These are phyloP conservation scores for Globisporangium spiculum DNA, from an alignment of 352 stramenopile genomes.

Conservation along the genomic window DNA sequence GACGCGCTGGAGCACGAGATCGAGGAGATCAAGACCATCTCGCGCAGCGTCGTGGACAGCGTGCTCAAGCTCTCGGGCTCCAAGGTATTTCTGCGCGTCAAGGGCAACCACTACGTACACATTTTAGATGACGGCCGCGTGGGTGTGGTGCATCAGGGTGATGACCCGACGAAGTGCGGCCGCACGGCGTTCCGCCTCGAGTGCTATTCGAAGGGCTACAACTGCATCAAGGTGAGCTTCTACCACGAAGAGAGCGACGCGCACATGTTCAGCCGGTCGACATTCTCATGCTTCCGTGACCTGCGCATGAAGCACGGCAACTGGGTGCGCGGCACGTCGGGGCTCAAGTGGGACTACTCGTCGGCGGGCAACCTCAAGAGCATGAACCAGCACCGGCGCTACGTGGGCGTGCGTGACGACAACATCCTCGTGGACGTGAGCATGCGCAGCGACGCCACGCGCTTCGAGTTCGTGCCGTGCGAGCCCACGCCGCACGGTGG, in stretches of 20 bases:
- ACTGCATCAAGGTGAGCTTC: conserved; percentile 86
- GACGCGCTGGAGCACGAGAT: conserved; percentile 67
- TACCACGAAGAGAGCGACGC: conserved; percentile 56
- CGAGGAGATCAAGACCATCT: conserved; percentile 73
- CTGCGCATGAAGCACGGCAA: conserved; percentile 74
- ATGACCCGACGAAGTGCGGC: conserved; percentile 42
- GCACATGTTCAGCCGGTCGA: conserved; percentile 86
- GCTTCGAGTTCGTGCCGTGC: conserved; percentile 75
- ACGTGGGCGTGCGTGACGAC: conserved; percentile 73
- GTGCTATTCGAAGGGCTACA: conserved; percentile 80
- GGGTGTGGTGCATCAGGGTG: conserved; percentile 42
- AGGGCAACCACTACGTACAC: conserved; percentile 64
- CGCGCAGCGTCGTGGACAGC: conserved; percentile 59
- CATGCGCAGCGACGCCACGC: conserved; percentile 76
- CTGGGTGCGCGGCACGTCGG: conserved; percentile 54
- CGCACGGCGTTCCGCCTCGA: conserved; percentile 71
- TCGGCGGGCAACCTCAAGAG: conserved; percentile 78
- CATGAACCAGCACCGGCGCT: conserved; percentile 88
- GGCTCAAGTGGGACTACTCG: conserved; percentile 81
- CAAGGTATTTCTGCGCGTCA: conserved; percentile 67
- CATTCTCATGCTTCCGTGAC: conserved; percentile 82
- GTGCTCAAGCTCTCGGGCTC: conserved; percentile 60
- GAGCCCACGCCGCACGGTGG: conserved; percentile 26
- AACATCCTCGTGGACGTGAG: conserved; percentile 77
- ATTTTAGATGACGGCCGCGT: conserved; percentile 52